Evolutionary conservation across 2,329 filamentous ascomycete genomes (phyloP), one percentile per base, ranked within the genome.

Genomic region (Keithomyces neogunnii): DNA sequence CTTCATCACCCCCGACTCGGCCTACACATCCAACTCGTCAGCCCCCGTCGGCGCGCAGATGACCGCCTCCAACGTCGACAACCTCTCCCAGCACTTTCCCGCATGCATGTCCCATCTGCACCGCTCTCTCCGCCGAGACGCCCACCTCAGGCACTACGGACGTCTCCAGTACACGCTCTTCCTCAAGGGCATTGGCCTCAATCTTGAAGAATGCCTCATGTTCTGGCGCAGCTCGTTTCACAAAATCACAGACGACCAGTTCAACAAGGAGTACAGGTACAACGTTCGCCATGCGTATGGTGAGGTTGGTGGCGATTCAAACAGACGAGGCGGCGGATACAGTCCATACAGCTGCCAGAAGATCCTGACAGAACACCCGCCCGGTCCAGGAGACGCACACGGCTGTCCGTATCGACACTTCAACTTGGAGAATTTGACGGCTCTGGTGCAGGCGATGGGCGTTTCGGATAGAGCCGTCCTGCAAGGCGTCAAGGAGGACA

Each of bases 391-490:
- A 2, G 91, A 99, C 69, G 80, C 85, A 0, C 92, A 99, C 66
- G 93, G 93, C n/a, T 99, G 93, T 64, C 93, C 93, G 0, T 99
- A 97, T 66, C 78, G 93, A 32, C 92, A 96, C 64, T 97, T 96
- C 66, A 87, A 83, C 53, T 70, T 86, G 47, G 93, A 99, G 56
- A 99, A 97, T 60, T 76, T 99, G 39, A 81, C 85, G 30, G 69
- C 80, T 0, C 70, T 97, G 57, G 75, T 96, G 43, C 86, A 95
- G 63, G 74, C 78, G 13, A 86, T 88, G 45, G 93, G 92, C 1
- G 82, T 99, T 0, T 81, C 75, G 33, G 92, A 97, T 64, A 76
- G 84, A 43, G 81, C 85, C 1, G 81, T 95, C 26, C 66, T 97
- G 43, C 85, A 86, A 55, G 87, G 84, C 1, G 88, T 99, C 7